Evolutionary conservation across 768 basidiomycete genomes (phyloP).

Genomic region (Megacollybia marginata): DNA sequence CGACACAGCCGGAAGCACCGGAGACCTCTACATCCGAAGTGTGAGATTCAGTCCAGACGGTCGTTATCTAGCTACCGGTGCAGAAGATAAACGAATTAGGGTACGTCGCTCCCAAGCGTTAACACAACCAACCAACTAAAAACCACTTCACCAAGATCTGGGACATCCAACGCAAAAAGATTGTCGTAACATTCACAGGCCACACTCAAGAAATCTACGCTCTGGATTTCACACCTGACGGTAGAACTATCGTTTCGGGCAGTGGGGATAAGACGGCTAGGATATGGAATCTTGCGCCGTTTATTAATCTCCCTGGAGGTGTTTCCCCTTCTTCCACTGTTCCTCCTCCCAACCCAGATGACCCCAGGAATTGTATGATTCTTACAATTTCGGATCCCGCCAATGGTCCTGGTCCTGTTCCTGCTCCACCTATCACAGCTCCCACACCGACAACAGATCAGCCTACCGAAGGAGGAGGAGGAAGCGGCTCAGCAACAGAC

Average conservation of each 20-base stretch:
- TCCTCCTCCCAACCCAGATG: conserved; percentile 4
- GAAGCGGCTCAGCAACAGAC: conserved; percentile 12
- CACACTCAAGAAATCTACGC: conserved; percentile 94
- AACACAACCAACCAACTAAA: background rate
- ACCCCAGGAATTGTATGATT: conserved; percentile 28
- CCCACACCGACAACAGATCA: conserved; percentile 1
- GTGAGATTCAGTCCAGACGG: conserved; percentile 94
- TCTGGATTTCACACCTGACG: conserved; percentile 85
- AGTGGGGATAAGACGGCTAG: conserved; percentile 61
- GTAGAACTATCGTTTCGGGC: conserved; percentile 80
- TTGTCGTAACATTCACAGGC: conserved; percentile 77
- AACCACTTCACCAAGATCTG: too few relatives aligned
- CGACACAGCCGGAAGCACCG: conserved; percentile 48
- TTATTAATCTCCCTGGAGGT: background rate
- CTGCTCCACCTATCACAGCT: too few relatives aligned
- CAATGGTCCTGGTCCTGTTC: background rate
- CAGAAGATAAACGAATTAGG: conserved; percentile 89
- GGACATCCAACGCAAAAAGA: conserved; percentile 79
- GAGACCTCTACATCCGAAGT: conserved; percentile 74
- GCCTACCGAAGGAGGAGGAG: conserved; percentile 13
- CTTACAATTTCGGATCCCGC: conserved; percentile 49
- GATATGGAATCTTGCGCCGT: conserved; percentile 33
- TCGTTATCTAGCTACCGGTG: conserved; percentile 88
- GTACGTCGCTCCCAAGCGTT: conserved; percentile 34
- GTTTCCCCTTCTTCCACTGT: background rate